Percentiles rank a stretch among this genome's conserved stretches.
phyloP scores from a whole-genome alignment of 1,139 yeast species.

The Suhomyces terraborum region DNA sequence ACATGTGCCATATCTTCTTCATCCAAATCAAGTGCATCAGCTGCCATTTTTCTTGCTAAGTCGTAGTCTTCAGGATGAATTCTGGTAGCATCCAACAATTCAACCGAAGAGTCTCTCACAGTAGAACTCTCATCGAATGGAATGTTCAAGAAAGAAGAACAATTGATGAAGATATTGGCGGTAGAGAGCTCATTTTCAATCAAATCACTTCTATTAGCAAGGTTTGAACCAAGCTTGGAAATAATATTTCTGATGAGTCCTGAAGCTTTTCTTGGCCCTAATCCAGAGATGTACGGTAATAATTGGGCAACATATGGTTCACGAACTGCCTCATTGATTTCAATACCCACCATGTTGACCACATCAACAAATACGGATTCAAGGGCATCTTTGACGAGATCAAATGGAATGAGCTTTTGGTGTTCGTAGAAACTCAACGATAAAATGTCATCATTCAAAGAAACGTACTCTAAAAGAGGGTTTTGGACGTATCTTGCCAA shows the following conservation, averaged over 20 bases:
- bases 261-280: slow-evolving; percentile 94
- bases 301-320: slow-evolving; percentile 70
- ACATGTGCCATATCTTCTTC: slow-evolving; percentile 89
- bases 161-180: slow-evolving; percentile 81
- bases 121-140: slow-evolving; percentile 61
- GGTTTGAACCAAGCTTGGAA: slow-evolving; percentile 63
- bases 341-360: slow-evolving; percentile 89
- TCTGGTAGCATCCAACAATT: slow-evolving; percentile 88
- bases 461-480: slow-evolving; percentile 85
- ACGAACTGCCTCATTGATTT: slow-evolving; percentile 85
- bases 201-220: slow-evolving; percentile 71
- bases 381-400: slow-evolving; percentile 62
- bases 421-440: slow-evolving; percentile 74
- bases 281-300: slow-evolving; percentile 80
- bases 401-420: slow-evolving; percentile 71
- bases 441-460: slow-evolving; percentile 71
- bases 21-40: slow-evolving; percentile 94
- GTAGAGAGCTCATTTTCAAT: slow-evolving; percentile 80
- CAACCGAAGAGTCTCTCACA: slow-evolving; percentile 61
- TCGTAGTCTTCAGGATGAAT: slow-evolving; percentile 98
- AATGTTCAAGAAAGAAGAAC: slow-evolving; percentile 86
- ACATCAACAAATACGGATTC: slow-evolving; percentile 88
- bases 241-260: slow-evolving; percentile 84
- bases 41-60: slow-evolving; percentile 94
- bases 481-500: slow-evolving; percentile 89